Evolutionary conservation across 805 yeast genomes (phyloP).

Genomic region (Metschnikowia hibisci): DNA sequence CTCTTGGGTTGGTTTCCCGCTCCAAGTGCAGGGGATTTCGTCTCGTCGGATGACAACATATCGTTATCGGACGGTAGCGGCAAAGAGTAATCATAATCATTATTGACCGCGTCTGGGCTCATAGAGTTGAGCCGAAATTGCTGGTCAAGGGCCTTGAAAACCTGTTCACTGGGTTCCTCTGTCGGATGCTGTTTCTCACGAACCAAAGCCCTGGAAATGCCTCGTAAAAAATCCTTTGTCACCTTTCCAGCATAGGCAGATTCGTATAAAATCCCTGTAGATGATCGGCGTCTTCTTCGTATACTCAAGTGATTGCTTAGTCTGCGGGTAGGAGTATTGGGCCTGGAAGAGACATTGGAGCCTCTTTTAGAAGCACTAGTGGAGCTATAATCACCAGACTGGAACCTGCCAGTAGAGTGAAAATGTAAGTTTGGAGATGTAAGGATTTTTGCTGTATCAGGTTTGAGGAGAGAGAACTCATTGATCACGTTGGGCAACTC

Average conservation of each 20-base stretch:
- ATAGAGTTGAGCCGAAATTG: slow-evolving; percentile 10
- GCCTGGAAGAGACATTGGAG: slow-evolving; percentile 7
- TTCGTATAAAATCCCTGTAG: slow-evolving; percentile 22
- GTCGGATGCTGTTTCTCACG: slow-evolving; percentile 16
- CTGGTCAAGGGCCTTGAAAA: slow-evolving; percentile 11
- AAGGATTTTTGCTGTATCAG: neutral
- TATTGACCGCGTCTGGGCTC: slow-evolving; percentile 11
- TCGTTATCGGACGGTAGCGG: slow-evolving; percentile 23
- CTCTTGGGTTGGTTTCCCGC: neutral
- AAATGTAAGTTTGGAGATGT: neutral
- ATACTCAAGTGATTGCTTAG: slow-evolving; percentile 14
- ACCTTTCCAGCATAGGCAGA: slow-evolving; percentile 34
- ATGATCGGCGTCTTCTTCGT: slow-evolving; percentile 17
- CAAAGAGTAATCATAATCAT: slow-evolving; percentile 27
- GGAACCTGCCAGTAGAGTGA: neutral
- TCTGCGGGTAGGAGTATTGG: slow-evolving; percentile 13
- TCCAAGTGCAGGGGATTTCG: slow-evolving; percentile 9
- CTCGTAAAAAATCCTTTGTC: slow-evolving; percentile 34
- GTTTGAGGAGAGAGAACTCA: slow-evolving; percentile 11
- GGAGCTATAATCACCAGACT: neutral
- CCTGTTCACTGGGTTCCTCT: slow-evolving; percentile 11
- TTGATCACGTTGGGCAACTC: slow-evolving; percentile 18
- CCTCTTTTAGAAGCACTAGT: neutral
- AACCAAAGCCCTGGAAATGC: slow-evolving; percentile 30
- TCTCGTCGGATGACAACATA: slow-evolving; percentile 9